These are phyloP conservation scores for Sequoia sempervirens DNA, from an alignment of 75 land plant species.

Conservation along the genomic window DNA sequence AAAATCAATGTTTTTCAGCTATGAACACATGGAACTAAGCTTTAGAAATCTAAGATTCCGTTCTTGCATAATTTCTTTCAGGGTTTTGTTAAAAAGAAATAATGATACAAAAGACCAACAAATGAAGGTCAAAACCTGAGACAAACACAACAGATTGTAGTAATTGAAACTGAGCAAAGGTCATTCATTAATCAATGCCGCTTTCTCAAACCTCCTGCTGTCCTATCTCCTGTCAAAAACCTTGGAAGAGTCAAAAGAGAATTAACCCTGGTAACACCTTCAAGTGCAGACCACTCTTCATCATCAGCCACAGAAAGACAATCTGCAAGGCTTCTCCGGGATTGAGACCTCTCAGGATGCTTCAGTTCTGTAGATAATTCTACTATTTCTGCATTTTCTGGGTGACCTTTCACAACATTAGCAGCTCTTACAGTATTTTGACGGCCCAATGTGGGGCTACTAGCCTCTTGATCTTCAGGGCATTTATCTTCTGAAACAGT, in stretches of 20 bases:
- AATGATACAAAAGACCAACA: neutral
- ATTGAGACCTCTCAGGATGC: constrained; percentile 13
- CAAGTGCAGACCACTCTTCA: constrained; percentile 83
- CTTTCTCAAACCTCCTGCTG: constrained; percentile 2
- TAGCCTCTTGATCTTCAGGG: constrained; percentile 8
- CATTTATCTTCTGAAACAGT: neutral
- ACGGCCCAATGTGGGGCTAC: constrained; percentile 7
- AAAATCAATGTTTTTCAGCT: neutral
- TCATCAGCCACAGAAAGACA: constrained; percentile 35
- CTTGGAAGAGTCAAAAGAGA: constrained; percentile 74
- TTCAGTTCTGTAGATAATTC: neutral
- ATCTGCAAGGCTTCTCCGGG: constrained; percentile 37
- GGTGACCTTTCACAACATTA: neutral
- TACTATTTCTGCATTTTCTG: constrained; percentile 5
- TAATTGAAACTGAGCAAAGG: neutral
- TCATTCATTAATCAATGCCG: constrained; percentile 2
- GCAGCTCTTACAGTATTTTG: constrained; percentile 5
- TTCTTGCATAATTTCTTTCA: neutral
- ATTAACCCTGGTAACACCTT: constrained; percentile 86
- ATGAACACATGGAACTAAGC: neutral
- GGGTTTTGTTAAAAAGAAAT: neutral
- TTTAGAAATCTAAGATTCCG: neutral
- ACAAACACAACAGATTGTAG: neutral
- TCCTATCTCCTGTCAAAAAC: constrained; percentile 39
- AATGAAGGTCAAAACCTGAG: neutral